phyloP scores from a whole-genome alignment of 495 filamentous ascomycete species.

The Hypomontagnella submonticulosa region DNA sequence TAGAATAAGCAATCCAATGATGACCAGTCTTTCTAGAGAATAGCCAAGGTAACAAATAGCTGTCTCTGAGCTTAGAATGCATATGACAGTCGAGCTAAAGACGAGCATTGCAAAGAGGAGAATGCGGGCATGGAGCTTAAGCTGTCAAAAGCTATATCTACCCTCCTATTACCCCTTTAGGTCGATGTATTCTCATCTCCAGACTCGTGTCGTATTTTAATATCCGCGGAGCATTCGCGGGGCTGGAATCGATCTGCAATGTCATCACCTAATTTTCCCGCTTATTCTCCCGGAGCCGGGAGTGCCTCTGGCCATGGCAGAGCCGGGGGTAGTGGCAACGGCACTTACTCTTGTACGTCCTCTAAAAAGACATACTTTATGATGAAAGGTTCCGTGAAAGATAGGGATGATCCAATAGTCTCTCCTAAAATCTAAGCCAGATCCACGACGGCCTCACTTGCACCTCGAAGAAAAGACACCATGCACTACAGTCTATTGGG shows the following conservation, averaged over 20 bases:
- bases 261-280: constrained; percentile 47
- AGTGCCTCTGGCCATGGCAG: constrained; percentile 25
- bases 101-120: constrained; percentile 15
- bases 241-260: constrained; percentile 19
- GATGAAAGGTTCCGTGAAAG: background rate
- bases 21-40: background rate
- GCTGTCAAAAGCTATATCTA: constrained; percentile 16
- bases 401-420: background rate
- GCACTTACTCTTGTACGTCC: constrained; percentile 34
- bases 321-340: constrained; percentile 22
- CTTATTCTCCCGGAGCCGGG: constrained; percentile 47
- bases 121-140: constrained; percentile 22
- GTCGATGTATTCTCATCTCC: constrained; percentile 6
- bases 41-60: constrained; percentile 4
- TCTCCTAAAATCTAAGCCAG: constrained; percentile 3
- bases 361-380: constrained; percentile 17
- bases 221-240: constrained; percentile 18
- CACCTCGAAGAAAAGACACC: background rate
- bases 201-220: constrained; percentile 40
- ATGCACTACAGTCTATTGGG: constrained; percentile 30
- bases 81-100: constrained; percentile 24
- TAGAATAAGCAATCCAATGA: background rate
- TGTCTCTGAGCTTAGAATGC: constrained; percentile 2
- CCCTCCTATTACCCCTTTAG: constrained; percentile 33
- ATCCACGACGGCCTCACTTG: background rate